Percentiles rank a stretch among this genome's conserved stretches.
Evolutionary conservation across 2,329 filamentous ascomycete species (phyloP).

Genomic region (Pseudonectria foliicola): DNA sequence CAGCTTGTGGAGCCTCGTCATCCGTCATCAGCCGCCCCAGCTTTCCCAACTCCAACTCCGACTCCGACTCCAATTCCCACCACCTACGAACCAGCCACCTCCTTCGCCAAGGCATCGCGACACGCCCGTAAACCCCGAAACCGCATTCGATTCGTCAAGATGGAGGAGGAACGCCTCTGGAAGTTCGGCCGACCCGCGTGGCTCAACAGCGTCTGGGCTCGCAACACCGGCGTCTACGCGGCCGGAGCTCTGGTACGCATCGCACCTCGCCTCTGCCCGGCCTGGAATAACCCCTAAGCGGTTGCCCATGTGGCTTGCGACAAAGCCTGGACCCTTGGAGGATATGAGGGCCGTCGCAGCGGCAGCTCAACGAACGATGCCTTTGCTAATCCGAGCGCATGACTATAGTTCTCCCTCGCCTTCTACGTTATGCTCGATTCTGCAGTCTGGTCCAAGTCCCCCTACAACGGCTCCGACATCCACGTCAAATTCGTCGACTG

Average conservation of each 20-base stretch:
- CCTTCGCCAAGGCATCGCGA: conserved; percentile 7
- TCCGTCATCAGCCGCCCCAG: no score
- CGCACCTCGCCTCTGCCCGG: not conserved
- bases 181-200: conserved; percentile 61
- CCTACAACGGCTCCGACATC: conserved; percentile 49
- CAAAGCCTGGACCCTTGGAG: no score
- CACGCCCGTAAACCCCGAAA: not conserved
- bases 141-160: conserved; percentile 18
- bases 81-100: not conserved
- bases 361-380: no score
- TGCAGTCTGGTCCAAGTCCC: conserved; percentile 58
- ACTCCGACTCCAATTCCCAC: no score
- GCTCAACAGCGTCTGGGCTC: conserved; percentile 57
- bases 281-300: not conserved
- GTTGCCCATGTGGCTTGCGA: no score
- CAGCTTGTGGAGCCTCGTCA: no score
- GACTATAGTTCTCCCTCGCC: conserved; percentile 55
- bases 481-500: conserved; percentile 64
- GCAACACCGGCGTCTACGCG: conserved; percentile 56
- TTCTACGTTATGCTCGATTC: conserved; percentile 64
- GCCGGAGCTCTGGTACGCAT: conserved; percentile 53
- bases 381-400: not conserved
- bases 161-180: conserved; percentile 61
- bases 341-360: no score
- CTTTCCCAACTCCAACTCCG: no score